A percentile compares a stretch with the other conserved stretches of the same genome.
These are phyloP conservation scores for Candida sphagnicola DNA, from an alignment of 805 yeast species.

Conservation along the genomic window DNA sequence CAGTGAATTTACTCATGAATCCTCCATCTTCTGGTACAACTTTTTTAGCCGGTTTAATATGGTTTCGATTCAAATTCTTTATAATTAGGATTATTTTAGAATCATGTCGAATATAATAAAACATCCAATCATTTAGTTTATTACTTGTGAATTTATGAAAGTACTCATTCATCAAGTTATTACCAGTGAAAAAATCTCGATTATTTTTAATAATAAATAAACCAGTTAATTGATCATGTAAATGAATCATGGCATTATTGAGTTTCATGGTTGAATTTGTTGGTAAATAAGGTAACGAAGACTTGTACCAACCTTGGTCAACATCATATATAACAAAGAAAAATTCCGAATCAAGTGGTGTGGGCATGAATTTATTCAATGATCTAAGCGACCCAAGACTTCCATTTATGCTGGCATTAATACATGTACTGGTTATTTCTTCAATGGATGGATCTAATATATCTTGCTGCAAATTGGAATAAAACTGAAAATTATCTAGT, in stretches of 20 bases:
- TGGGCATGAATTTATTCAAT: conserved; percentile 12
- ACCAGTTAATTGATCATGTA: conserved; percentile 35
- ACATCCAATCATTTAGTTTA: conserved; percentile 38
- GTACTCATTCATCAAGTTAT: conserved; percentile 24
- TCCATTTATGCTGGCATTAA: conserved; percentile 18
- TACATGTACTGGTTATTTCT: conserved; percentile 13
- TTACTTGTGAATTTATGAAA: conserved; percentile 39
- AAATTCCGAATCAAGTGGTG: conserved; percentile 29
- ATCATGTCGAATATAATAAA: conserved; percentile 30
- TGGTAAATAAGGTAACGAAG: conserved; percentile 37
- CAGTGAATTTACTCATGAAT: conserved; percentile 11
- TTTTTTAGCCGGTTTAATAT: conserved; percentile 10
- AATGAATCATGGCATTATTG: conserved; percentile 29
- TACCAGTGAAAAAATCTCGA: conserved; percentile 17
- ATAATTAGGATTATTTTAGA: conserved; percentile 30
- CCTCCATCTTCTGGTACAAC: conserved; percentile 15
- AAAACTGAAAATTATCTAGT: conserved; percentile 22
- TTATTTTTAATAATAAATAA: conserved; percentile 24
- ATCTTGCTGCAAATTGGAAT: conserved; percentile 13
- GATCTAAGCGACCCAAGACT: conserved; percentile 28
- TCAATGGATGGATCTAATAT: conserved; percentile 19
- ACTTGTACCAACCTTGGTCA: conserved; percentile 19
- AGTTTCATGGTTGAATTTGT: conserved; percentile 11
- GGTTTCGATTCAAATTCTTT: conserved; percentile 26
- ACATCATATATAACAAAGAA: conserved; percentile 33